Conservation (phyloP, 2,329 filamentous ascomycete species). For the Cercospora brassicicola region DNA sequence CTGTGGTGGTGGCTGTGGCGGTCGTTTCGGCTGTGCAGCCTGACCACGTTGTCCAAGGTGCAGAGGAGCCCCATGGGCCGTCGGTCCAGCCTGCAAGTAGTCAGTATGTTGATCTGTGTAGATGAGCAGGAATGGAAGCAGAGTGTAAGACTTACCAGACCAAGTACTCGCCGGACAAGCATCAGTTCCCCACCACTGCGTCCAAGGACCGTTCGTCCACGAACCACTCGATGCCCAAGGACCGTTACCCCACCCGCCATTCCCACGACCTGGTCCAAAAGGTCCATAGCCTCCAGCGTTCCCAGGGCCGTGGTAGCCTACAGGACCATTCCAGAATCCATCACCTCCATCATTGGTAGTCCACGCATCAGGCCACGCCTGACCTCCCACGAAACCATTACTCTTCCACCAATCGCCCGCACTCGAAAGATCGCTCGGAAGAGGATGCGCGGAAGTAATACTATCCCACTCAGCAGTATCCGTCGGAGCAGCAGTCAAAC, state of each 20-base stretch:
- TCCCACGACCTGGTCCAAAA: conserved; percentile 28
- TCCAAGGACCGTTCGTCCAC: conserved; percentile 32
- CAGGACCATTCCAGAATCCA: conserved; percentile 9
- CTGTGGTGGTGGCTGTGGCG: conserved; percentile 38
- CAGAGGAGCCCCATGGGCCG: conserved; percentile 34
- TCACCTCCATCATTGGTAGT: conserved; percentile 23
- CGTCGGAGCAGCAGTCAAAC: conserved; percentile 32
- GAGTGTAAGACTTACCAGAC: conserved; percentile 28
- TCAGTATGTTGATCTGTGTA: neutral
- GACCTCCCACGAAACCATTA: conserved; percentile 25
- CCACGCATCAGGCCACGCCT: conserved; percentile 25
- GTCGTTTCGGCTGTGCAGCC: conserved; percentile 37
- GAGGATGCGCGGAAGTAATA: conserved; percentile 35
- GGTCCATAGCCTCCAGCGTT: conserved; percentile 25
- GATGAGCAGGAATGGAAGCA: neutral
- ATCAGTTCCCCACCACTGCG: conserved; percentile 39
- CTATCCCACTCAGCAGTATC: conserved; percentile 33
- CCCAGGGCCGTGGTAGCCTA: conserved; percentile 20
- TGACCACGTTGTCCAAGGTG: conserved; percentile 41
- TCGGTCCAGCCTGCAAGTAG: conserved; percentile 36
- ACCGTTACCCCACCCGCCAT: conserved; percentile 34
- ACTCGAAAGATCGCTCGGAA: conserved; percentile 29
- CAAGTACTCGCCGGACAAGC: conserved; percentile 39
- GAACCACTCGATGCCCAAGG: conserved; percentile 37
- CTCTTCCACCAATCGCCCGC: conserved; percentile 23